Base-by-base conservation (phyloP, 2,329 filamentous ascomycete species). In the Ceratocystis lukuohia region DNA sequence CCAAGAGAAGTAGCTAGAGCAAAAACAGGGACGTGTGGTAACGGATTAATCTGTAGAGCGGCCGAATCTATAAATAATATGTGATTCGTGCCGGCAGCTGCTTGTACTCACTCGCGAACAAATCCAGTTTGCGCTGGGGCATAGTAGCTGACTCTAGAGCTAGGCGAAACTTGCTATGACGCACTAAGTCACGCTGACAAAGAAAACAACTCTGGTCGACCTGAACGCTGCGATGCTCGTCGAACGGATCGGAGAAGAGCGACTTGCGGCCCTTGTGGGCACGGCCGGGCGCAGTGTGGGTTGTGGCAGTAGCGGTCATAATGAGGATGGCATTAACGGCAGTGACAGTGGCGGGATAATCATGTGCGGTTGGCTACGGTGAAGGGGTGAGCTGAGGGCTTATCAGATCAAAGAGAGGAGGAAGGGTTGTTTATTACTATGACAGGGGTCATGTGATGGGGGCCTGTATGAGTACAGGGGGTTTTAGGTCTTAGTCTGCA, bases 141-240 rank as follows among this genome's bases (percentile, higher is more conserved):
- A 64, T 65, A 5, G 45, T 37, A 2, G 41, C 41, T 5, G 63
- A 64, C 46, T 67, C 66, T 8, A 67, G 57, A 7, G 48, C 66
- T 2, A 67, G 63, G 25, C 66, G 66, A 25, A 67, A 67, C 30
- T 64, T 59, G 10, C 64, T 37, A 15, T 65, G 57, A 28, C 63
- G 66, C 28, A 65, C 57, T 3, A 67, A 33, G 41, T 67, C 66
- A 7, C 63, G 57, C 53, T 67, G 66, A 30, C 66, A 67, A 4
- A 67, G 46, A 33, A 67, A 67, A 33, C 66, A 67, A n/a, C 62
- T 62, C 50, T 67, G 66, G 41, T 67, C 66, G 61, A 67, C 62
- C 50, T 67, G 66, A 12, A 67, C 66, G 33, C 62, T 65, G 30
- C 66, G 57, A 53, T 67, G 66, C 20, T 65, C 63, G 61, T 67